Evolutionary conservation across 2,329 filamentous ascomycete genomes (phyloP).

Genomic region (Dactylonectria estremocensis): DNA sequence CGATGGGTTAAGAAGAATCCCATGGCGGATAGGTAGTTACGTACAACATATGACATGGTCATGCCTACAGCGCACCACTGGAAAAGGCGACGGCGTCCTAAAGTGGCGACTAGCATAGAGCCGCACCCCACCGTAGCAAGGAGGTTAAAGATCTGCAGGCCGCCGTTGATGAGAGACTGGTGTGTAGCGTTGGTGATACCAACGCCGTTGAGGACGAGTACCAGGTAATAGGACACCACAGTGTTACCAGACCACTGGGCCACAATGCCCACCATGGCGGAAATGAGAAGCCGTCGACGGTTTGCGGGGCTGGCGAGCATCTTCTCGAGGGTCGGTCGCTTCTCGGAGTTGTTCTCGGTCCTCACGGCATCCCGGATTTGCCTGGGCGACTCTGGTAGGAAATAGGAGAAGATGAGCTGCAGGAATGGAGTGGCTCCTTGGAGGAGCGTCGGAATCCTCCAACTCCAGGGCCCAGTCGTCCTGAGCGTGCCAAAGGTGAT

Average conservation of each 20-base stretch:
- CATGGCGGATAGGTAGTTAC: background rate
- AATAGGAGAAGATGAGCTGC: background rate
- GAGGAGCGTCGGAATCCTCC: slow-evolving; percentile 31
- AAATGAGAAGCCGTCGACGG: background rate
- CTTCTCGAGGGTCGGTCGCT: too few species aligned
- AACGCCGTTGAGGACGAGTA: slow-evolving; percentile 1
- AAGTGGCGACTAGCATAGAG: slow-evolving; percentile 7
- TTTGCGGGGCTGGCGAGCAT: background rate
- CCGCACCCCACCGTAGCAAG: background rate
- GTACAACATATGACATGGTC: background rate
- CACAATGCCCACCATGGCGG: background rate
- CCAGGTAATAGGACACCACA: slow-evolving; percentile 11
- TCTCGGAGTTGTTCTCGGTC: too few species aligned
- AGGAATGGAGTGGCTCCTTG: slow-evolving; percentile 1
- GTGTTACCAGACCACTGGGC: slow-evolving; percentile 4
- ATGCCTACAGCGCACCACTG: background rate
- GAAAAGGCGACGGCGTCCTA: slow-evolving; percentile 8
- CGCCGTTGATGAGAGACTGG: slow-evolving; percentile 16
- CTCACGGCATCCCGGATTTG: too few species aligned
- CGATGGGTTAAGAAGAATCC: too few species aligned
- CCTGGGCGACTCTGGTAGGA: slow-evolving; percentile 14
- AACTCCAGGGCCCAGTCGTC: slow-evolving; percentile 22
- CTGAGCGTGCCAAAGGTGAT: slow-evolving; percentile 38
- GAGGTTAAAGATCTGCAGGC: slow-evolving; percentile 14
- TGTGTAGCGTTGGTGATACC: slow-evolving; percentile 4